Evolutionary conservation across 148 eudicot genomes (phyloP).

Genomic region (Vaccinium myrtillus): DNA sequence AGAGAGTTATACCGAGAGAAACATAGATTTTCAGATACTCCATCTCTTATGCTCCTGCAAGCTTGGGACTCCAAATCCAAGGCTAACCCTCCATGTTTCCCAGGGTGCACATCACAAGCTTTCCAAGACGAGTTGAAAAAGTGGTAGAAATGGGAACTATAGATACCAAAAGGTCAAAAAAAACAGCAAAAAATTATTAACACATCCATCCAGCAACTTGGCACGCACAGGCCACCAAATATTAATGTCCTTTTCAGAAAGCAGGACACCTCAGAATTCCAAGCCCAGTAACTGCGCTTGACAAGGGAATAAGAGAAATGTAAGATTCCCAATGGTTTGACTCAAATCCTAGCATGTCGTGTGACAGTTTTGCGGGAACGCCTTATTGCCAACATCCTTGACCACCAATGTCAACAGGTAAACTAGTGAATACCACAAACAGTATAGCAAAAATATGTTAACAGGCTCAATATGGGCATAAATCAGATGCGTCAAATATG

Average conservation of each 20-base stretch:
- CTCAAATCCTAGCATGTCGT: neutral
- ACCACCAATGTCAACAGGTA: neutral
- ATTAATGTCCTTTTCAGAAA: neutral
- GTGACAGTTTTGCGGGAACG: neutral
- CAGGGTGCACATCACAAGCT: no score
- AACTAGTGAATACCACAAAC: neutral
- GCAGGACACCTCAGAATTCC: neutral
- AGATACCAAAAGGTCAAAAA: neutral
- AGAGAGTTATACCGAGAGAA: neutral
- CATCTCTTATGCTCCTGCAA: neutral
- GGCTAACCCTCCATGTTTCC: no score
- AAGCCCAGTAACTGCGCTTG: neutral
- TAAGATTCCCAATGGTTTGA: no score
- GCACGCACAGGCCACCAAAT: neutral
- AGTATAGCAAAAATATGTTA: neutral
- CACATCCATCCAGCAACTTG: neutral
- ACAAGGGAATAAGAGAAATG: neutral
- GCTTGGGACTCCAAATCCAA: neutral
- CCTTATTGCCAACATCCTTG: neutral
- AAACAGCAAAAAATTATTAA: neutral
- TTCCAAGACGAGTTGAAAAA: no score
- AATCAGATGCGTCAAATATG: neutral
- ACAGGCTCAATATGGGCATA: neutral
- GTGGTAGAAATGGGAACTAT: no score
- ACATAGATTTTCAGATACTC: neutral